Percentiles rank a stretch among this genome's conserved stretches.
Conservation (phyloP, 1,284 basidiomycete genomes). For the Bjerkandera adusta region DNA sequence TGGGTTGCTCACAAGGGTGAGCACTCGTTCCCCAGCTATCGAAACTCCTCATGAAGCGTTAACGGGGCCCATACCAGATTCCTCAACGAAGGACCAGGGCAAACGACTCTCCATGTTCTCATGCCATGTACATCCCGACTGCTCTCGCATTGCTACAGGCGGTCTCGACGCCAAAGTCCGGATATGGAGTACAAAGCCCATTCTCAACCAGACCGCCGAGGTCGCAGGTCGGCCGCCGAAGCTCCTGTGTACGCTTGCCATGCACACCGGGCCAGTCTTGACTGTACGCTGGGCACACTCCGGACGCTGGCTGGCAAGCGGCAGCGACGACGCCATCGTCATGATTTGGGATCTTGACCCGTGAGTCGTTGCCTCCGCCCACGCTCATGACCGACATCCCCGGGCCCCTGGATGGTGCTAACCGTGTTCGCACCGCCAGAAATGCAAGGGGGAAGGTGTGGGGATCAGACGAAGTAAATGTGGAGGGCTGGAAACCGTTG, state of each 20-base stretch:
- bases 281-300: constrained; percentile 96
- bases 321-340: constrained; percentile 93
- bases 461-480: constrained; percentile 90
- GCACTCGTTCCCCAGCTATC: constrained; percentile 3
- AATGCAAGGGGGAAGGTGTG: constrained; percentile 83
- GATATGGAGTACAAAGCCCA: constrained; percentile 96
- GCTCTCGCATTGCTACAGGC: constrained; percentile 93
- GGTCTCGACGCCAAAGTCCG: constrained; percentile 95
- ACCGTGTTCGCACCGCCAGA: constrained; percentile 40
- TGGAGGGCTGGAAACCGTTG: constrained; percentile 97
- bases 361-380: constrained; percentile 56
- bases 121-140: constrained; percentile 93
- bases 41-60: not conserved
- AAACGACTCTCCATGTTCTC: constrained; percentile 90
- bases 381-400: too few species aligned
- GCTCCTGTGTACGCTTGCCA: constrained; percentile 86
- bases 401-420: not conserved
- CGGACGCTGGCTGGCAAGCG: constrained; percentile 92
- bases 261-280: constrained; percentile 94
- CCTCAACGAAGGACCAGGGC: constrained; percentile 32
- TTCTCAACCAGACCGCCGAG: constrained; percentile 75
- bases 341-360: constrained; percentile 98
- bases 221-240: constrained; percentile 79
- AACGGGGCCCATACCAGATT: too few species aligned
- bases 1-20: constrained; percentile 72